phyloP scores from a whole-genome alignment of 2,329 filamentous ascomycete species.

The Pyrenochaeta sp. region DNA sequence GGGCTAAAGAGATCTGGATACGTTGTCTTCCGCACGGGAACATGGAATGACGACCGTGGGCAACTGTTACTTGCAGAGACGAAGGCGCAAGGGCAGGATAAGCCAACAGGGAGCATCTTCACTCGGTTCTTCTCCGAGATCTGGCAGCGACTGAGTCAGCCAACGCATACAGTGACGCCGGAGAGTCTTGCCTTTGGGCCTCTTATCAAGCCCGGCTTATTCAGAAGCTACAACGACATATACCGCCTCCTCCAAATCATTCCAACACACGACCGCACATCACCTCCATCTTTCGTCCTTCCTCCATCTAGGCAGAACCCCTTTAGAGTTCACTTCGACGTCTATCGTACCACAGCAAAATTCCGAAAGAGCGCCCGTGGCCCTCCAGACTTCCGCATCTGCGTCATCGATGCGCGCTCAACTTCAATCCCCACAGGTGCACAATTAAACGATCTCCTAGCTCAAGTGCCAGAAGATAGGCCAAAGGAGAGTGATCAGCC shows the following conservation, averaged over 20 bases:
- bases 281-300: slow-evolving; percentile 45
- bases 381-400: slow-evolving; percentile 82
- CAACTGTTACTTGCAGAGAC: slow-evolving; percentile 16
- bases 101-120: slow-evolving; percentile 31
- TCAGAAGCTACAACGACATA: slow-evolving; percentile 68
- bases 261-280: slow-evolving; percentile 70
- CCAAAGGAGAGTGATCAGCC: slow-evolving; percentile 64
- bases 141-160: slow-evolving; percentile 42
- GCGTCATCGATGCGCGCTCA: slow-evolving; percentile 78
- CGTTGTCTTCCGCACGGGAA: slow-evolving; percentile 75
- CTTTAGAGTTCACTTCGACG: slow-evolving; percentile 78
- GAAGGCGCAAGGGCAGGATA: slow-evolving; percentile 10
- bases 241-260: slow-evolving; percentile 80
- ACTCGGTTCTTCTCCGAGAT: slow-evolving; percentile 48
- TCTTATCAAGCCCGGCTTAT: slow-evolving; percentile 61
- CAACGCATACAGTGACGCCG: slow-evolving; percentile 23
- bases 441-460: slow-evolving; percentile 75
- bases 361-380: slow-evolving; percentile 85
- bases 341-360: slow-evolving; percentile 75
- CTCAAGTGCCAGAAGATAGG: slow-evolving; percentile 74
- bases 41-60: slow-evolving; percentile 47
- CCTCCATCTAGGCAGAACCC: slow-evolving; percentile 55
- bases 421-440: slow-evolving; percentile 76
- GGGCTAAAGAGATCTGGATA: slow-evolving; percentile 86
- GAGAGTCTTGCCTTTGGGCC: slow-evolving; percentile 54